Evolutionary conservation across 768 basidiomycete species (phyloP), one percentile per base, ranked within the genome.

Genomic region (Galerina sulciceps): DNA sequence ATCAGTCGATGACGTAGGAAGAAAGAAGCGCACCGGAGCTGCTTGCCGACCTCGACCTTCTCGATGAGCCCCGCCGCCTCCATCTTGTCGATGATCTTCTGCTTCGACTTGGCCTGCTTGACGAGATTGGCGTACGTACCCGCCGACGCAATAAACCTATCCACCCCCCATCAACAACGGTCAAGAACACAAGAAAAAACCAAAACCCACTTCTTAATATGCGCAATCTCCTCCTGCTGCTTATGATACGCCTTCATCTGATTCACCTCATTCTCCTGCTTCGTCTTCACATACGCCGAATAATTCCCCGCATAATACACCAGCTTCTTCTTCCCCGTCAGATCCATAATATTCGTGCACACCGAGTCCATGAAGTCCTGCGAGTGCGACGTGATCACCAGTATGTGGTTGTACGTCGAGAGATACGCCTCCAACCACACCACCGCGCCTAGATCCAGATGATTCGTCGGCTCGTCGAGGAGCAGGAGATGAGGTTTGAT

Each of bases 61-160:
- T 99, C 94, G 70, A 99, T 84, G 42, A 99, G 83, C 61, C 96
- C 96, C 13, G 96, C 96, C 23, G 96, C 96, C 81, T 99, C 97
- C 96, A 99, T 99, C 86, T 99, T 99, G 83, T 99, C 96, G 76
- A 99, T 96, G 63, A 99, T 99, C 85, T 99, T 99, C 76, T 99
- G 96, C 75, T 99, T 99, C 50, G 96, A 98, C 79, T 99, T 98
- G 65, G 96, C 96, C 76, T 99, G 96, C 69, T 90, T 93, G 68
- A 99, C 96, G 65, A 99, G 86, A 75, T 99, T 99, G 66, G 96
- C 97, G 72, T 99, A 99, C 36, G 96, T 99, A 85, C 96, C 96
- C 36, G 96, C 96, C n/a, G 94, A 96, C 6, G 97, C 94, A 65
- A 99, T 99, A 85, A 98, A 98, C 70, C 94, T 89, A 41, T 20